These are phyloP conservation scores for Sugiyamaella americana DNA, from an alignment of 805 yeast species.

Conservation along the genomic window DNA sequence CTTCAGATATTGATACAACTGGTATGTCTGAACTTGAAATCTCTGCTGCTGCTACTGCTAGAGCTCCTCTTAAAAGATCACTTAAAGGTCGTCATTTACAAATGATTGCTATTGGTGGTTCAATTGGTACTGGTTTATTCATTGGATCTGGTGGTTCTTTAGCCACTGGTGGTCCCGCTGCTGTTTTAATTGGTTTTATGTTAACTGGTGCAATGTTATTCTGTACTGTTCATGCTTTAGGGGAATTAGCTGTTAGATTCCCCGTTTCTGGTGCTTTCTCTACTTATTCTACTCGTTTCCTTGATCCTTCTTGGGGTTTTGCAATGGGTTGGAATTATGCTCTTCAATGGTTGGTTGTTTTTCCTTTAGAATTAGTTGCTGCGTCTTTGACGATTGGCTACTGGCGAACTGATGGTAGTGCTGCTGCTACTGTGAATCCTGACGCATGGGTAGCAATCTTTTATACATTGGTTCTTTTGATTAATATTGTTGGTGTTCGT, in stretches of 20 bases:
- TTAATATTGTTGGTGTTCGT: conserved; percentile 46
- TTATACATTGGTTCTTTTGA: conserved; percentile 40
- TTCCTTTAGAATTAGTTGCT: conserved; percentile 60
- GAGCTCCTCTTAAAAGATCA: conserved; percentile 49
- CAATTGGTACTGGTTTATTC: conserved; percentile 72
- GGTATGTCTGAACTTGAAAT: conserved; percentile 33
- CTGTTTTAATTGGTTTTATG: conserved; percentile 52
- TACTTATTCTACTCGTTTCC: conserved; percentile 49
- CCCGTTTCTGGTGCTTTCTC: conserved; percentile 55
- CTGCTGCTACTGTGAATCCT: conserved; percentile 45
- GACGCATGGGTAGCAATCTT: conserved; percentile 51
- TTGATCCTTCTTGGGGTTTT: conserved; percentile 59
- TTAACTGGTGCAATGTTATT: conserved; percentile 59
- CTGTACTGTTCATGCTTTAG: conserved; percentile 58
- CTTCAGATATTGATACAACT: conserved; percentile 30
- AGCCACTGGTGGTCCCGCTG: conserved; percentile 47
- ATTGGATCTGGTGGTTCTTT: conserved; percentile 48
- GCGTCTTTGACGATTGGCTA: conserved; percentile 48
- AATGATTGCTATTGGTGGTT: conserved; percentile 79
- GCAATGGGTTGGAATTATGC: conserved; percentile 67
- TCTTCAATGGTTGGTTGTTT: conserved; percentile 52
- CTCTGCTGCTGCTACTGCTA: conserved; percentile 39
- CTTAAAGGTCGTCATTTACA: conserved; percentile 35
- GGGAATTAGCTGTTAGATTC: conserved; percentile 62
- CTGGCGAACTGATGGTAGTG: conserved; percentile 47